These are phyloP conservation scores for Phaeoacremonium minimum DNA, from an alignment of 2,329 filamentous ascomycete species.

Conservation along the genomic window DNA sequence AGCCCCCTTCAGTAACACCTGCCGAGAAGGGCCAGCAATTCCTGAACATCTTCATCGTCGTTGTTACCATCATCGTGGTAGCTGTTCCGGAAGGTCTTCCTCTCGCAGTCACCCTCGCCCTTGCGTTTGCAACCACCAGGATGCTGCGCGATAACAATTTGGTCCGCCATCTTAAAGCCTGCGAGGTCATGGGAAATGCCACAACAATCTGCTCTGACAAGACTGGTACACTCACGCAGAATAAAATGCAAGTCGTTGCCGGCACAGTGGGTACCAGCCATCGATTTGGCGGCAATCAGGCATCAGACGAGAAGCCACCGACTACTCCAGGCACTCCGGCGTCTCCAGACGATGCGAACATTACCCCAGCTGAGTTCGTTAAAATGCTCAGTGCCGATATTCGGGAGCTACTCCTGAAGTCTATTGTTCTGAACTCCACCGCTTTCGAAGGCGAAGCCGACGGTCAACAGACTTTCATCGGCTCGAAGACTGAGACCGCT, in stretches of 20 bases:
- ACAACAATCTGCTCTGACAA: slow-evolving; percentile 68
- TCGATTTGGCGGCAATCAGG: slow-evolving; percentile 43
- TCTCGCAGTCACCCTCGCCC: slow-evolving; percentile 70
- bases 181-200: slow-evolving; percentile 78
- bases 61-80: slow-evolving; percentile 76
- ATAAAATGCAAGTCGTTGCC: slow-evolving; percentile 65
- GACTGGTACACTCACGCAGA: slow-evolving; percentile 63
- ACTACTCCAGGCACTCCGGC: slow-evolving; percentile 4
- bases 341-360: slow-evolving; percentile 21
- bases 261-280: slow-evolving; percentile 53
- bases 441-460: slow-evolving; percentile 74
- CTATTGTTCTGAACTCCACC: slow-evolving; percentile 64
- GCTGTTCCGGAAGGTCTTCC: slow-evolving; percentile 76
- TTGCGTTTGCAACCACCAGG: slow-evolving; percentile 72
- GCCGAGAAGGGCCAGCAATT: slow-evolving; percentile 76
- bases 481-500: slow-evolving; percentile 75
- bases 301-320: slow-evolving; percentile 14
- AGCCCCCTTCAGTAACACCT: slow-evolving; percentile 44
- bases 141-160: slow-evolving; percentile 78
- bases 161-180: slow-evolving; percentile 71
- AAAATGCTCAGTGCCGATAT: slow-evolving; percentile 38
- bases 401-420: slow-evolving; percentile 52
- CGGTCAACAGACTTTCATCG: slow-evolving; percentile 62
- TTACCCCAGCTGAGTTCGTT: slow-evolving; percentile 41
- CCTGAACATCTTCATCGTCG: slow-evolving; percentile 71